Evolutionary conservation across 768 basidiomycete species (phyloP).

Genomic region (Goffeauzyma gilvescens): DNA sequence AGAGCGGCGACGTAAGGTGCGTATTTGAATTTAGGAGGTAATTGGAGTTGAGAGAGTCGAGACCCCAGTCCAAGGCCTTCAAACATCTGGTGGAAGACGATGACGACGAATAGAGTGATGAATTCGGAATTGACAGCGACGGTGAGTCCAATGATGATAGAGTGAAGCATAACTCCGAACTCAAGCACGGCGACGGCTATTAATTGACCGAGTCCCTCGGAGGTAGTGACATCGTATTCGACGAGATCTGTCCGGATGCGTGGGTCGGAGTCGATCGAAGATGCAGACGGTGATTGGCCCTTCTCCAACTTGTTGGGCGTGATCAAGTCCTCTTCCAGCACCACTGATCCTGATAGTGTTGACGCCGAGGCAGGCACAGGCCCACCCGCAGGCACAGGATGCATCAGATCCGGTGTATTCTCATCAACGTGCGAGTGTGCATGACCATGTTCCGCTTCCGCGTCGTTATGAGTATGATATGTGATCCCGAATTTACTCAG

Average conservation of each 20-base stretch:
- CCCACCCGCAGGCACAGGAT: no score
- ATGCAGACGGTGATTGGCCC: no score
- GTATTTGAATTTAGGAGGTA: conserved; percentile 21
- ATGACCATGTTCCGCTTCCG: conserved; percentile 9
- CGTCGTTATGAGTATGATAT: conserved; percentile 10
- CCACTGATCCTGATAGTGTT: no score
- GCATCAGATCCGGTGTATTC: no score
- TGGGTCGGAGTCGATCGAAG: no score
- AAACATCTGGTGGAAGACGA: conserved; percentile 78
- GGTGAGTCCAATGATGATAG: conserved; percentile 70
- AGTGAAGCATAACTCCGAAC: conserved; percentile 79
- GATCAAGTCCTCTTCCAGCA: no score
- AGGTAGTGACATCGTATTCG: conserved; percentile 4
- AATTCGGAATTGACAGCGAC: conserved; percentile 72
- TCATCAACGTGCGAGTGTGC: conserved; percentile 14
- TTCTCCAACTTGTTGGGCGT: no score
- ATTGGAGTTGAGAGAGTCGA: conserved; percentile 56
- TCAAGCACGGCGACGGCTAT: conserved; percentile 81
- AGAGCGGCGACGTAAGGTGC: conserved; percentile 22
- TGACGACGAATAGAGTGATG: conserved; percentile 67
- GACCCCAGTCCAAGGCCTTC: conserved; percentile 87
- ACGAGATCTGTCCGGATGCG: no score
- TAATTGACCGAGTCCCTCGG: conserved; percentile 44
- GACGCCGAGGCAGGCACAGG: no score
- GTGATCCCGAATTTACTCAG: conserved; percentile 46